Base-by-base conservation (phyloP, 176 grass and related monocot genomes). In the Cenchrus americanus region DNA sequence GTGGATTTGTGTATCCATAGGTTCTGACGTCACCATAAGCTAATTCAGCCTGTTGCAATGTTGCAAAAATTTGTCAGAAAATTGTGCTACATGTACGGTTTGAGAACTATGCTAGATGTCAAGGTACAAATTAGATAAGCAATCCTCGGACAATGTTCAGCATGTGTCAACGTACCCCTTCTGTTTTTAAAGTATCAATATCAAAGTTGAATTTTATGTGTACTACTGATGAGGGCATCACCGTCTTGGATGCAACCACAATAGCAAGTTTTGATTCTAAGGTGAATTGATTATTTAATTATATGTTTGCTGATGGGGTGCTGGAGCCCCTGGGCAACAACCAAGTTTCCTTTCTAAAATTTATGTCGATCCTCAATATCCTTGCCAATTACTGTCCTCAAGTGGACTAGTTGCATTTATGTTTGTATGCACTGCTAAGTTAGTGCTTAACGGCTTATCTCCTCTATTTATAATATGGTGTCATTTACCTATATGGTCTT, bases 51-150 rank as follows among this genome's bases (percentile, higher is more conserved):
- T 62, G n/a, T 62, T 62, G 59, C 59, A 61, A 24, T 61, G 59
- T 24, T 26, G 59, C n/a, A 26, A 62, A 23, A 26, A 26, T 6
- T 26, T 62, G 10, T 70, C 42, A 69, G 44, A 70, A 23, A n/a
- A n/a, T n/a, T n/a, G n/a, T n/a, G n/a, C n/a, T n/a, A n/a, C n/a
- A n/a, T n/a, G n/a, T n/a, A n/a, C n/a, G 14, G 43, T 26, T 71
- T 48, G 21, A 71, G n/a, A 70, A 46, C 10, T 47, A 70, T 14
- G 10, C 42, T 24, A 46, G n/a, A 15, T 71, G n/a, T 48, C 21
- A 49, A 71, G 69, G 24, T 22, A 26, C 43, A 49, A 71, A 26
- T 71, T 71, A 71, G 2, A 49, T 10, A 71, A 71, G 69, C 44
- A 23, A 22, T 14, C 7, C 19, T 57, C 43, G 24, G 6, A 26